phyloP scores from a whole-genome alignment of 2,329 filamentous ascomycete genomes.

The Claviceps sp. region DNA sequence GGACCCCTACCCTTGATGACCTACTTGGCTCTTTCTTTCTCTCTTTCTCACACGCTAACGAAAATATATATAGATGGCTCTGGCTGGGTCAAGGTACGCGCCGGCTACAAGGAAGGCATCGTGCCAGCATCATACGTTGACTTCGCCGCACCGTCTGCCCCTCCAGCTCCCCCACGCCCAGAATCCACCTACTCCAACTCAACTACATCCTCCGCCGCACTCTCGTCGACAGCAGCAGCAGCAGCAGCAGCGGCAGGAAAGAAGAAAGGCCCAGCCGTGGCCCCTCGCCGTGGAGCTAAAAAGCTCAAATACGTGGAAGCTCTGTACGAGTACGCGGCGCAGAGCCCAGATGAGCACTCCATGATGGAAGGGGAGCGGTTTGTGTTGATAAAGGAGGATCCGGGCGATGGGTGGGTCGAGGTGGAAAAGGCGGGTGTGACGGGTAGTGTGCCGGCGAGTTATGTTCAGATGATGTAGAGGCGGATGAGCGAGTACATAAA shows the following conservation, averaged over 20 bases:
- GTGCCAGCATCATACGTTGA: conserved; percentile 84
- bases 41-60: neutral
- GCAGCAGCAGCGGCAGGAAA: conserved; percentile 30
- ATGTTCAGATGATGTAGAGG: conserved; percentile 60
- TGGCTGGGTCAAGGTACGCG: conserved; percentile 80
- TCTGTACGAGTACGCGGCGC: conserved; percentile 79
- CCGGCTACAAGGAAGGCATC: conserved; percentile 63
- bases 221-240: conserved; percentile 19
- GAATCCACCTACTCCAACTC: conserved; percentile 69
- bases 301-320: conserved; percentile 90
- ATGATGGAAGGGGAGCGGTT: conserved; percentile 89
- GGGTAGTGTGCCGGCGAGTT: conserved; percentile 87
- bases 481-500: conserved; percentile 7
- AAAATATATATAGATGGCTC: conserved; percentile 52
- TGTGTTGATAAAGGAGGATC: conserved; percentile 75
- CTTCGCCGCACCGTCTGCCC: conserved; percentile 30
- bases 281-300: conserved; percentile 81
- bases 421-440: conserved; percentile 82
- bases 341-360: conserved; percentile 73
- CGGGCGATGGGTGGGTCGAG: conserved; percentile 92
- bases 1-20: neutral
- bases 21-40: neutral
- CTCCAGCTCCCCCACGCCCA: conserved; percentile 42
- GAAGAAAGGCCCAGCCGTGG: conserved; percentile 86
- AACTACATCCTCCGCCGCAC: conserved; percentile 21